Conservation (phyloP, 495 filamentous ascomycete species). For the Hyaloscypha hepaticicola region DNA sequence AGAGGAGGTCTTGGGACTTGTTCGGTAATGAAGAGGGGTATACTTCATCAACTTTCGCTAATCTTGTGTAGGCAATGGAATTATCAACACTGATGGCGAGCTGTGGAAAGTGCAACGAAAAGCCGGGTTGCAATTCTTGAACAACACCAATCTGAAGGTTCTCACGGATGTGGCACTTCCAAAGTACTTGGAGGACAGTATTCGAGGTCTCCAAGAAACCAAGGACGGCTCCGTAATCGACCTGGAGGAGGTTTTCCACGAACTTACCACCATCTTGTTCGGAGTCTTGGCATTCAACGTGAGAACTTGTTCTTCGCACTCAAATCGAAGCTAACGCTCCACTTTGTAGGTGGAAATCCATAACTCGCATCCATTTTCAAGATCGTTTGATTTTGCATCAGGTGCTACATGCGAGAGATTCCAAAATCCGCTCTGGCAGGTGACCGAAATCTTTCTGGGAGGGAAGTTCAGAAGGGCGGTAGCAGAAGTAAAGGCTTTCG, state of each 20-base stretch:
- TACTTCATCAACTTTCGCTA: slow-evolving; percentile 7
- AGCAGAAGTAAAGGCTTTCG: slow-evolving; percentile 47
- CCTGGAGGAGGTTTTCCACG: slow-evolving; percentile 55
- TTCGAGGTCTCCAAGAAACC: slow-evolving; percentile 35
- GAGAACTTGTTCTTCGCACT: slow-evolving; percentile 15
- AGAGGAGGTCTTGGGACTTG: slow-evolving; percentile 55
- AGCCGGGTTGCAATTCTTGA: slow-evolving; percentile 58
- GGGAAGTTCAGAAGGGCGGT: slow-evolving; percentile 45
- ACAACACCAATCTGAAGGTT: slow-evolving; percentile 51
- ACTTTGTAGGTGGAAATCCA: slow-evolving; percentile 55
- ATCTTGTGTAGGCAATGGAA: slow-evolving; percentile 47
- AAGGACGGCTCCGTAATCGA: slow-evolving; percentile 39
- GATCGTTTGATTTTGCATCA: slow-evolving; percentile 57
- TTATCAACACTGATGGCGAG: slow-evolving; percentile 63
- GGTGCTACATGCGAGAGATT: slow-evolving; percentile 58
- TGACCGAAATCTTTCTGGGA: slow-evolving; percentile 53
- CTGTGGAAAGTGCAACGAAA: slow-evolving; percentile 60
- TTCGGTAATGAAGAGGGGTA: slow-evolving; percentile 45
- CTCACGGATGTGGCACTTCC: slow-evolving; percentile 56
- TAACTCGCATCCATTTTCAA: slow-evolving; percentile 53
- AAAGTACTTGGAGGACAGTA: slow-evolving; percentile 43
- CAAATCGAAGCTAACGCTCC: not conserved
- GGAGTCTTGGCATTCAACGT: slow-evolving; percentile 61
- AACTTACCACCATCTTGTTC: slow-evolving; percentile 60
- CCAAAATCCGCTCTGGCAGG: slow-evolving; percentile 58